These are phyloP conservation scores for Lecanicillium sp. DNA, from an alignment of 2,329 filamentous ascomycete species.

Conservation along the genomic window DNA sequence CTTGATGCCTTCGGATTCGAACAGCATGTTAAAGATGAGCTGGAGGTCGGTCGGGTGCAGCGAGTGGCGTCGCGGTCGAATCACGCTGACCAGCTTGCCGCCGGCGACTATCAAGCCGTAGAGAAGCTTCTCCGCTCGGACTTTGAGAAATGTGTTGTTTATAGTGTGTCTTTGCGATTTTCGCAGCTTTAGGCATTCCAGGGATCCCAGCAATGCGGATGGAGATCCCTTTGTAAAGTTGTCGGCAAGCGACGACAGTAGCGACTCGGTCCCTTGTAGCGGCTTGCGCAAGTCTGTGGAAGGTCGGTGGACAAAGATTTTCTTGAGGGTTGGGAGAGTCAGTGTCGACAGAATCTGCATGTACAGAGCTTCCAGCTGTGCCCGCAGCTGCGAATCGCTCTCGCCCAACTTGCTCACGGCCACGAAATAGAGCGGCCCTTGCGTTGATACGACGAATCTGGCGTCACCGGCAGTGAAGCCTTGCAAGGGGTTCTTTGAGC, in stretches of 20 bases:
- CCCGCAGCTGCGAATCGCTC: slow-evolving; percentile 78
- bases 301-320: slow-evolving; percentile 81
- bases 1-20: slow-evolving; percentile 87
- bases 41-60: slow-evolving; percentile 93
- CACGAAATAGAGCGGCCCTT: slow-evolving; percentile 85
- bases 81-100: slow-evolving; percentile 87
- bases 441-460: slow-evolving; percentile 76
- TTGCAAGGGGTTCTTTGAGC: slow-evolving; percentile 65
- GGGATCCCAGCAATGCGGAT: slow-evolving; percentile 76
- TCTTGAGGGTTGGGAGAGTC: slow-evolving; percentile 77
- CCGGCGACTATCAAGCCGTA: slow-evolving; percentile 93
- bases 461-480: slow-evolving; percentile 83
- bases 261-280: slow-evolving; percentile 80
- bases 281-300: slow-evolving; percentile 91
- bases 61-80: slow-evolving; percentile 88
- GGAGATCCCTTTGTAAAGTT: slow-evolving; percentile 91
- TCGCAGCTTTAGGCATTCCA: slow-evolving; percentile 88
- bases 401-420: slow-evolving; percentile 90
- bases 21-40: slow-evolving; percentile 98
- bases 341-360: slow-evolving; percentile 97
- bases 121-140: slow-evolving; percentile 68
- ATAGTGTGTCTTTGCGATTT: slow-evolving; percentile 82
- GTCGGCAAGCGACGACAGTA: slow-evolving; percentile 87
- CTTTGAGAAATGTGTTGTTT: slow-evolving; percentile 78
- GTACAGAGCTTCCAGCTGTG: slow-evolving; percentile 87